A percentile compares a stretch with the other conserved stretches of the same genome.
phyloP scores from a whole-genome alignment of 192 early-diverging fungal genomes.

The Mortierella alpina region DNA sequence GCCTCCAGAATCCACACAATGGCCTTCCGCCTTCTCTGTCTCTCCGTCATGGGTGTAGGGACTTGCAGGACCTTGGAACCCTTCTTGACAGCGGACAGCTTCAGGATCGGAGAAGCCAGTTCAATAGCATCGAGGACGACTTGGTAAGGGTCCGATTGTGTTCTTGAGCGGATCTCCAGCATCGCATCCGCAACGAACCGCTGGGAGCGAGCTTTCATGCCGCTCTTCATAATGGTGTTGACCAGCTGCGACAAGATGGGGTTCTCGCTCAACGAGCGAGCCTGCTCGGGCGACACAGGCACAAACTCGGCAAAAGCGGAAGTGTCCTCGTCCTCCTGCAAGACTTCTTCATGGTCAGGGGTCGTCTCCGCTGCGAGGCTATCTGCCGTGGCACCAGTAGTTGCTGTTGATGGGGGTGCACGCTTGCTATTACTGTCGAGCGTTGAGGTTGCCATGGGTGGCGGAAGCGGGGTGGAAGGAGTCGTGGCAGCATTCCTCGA shows the following conservation, averaged over 20 bases:
- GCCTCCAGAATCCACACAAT: constrained; percentile 91
- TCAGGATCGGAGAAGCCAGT: constrained; percentile 79
- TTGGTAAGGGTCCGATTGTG: constrained; percentile 71
- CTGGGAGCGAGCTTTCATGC: constrained; percentile 87
- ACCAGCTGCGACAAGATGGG: constrained; percentile 81
- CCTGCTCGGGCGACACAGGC: constrained; percentile 44
- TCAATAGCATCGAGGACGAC: constrained; percentile 80
- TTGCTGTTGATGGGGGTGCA: constrained; percentile 1
- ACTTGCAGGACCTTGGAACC: constrained; percentile 87
- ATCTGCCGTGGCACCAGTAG: not conserved
- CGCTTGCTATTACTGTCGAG: not conserved
- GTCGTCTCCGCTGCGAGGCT: not conserved
- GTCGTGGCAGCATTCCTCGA: constrained; percentile 38
- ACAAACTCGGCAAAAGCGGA: constrained; percentile 28
- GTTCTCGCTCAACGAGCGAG: constrained; percentile 61
- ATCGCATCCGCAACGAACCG: constrained; percentile 75
- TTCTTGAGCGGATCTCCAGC: constrained; percentile 69
- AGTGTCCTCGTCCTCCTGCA: not conserved
- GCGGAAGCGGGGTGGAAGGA: constrained; percentile 43
- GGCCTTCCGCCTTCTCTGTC: constrained; percentile 79
- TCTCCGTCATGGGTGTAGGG: constrained; percentile 80
- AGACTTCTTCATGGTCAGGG: not conserved
- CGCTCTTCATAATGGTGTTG: constrained; percentile 93
- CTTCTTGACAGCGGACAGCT: constrained; percentile 73
- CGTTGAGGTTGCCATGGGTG: constrained; percentile 23